Evolutionary conservation across 2,329 filamentous ascomycete species (phyloP).

Genomic region (Neonectria hederae): DNA sequence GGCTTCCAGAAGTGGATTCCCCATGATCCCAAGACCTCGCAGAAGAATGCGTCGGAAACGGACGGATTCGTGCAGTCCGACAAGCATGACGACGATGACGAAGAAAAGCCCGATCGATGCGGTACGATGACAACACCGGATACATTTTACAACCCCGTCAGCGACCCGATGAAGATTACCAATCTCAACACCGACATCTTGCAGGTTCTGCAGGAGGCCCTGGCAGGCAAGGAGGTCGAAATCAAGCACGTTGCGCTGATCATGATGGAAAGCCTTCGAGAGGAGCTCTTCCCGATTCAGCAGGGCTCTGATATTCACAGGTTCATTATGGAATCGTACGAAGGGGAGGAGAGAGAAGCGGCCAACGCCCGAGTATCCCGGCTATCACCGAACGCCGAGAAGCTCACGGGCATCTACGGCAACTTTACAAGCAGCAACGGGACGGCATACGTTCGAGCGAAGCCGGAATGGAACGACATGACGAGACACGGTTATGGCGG

Average conservation of each 20-base stretch:
- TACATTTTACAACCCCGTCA: conserved; percentile 48
- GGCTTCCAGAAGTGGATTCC: conserved; percentile 45
- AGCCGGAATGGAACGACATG: conserved; percentile 36
- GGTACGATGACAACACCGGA: conserved; percentile 28
- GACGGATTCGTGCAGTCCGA: not conserved
- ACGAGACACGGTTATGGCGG: conserved; percentile 46
- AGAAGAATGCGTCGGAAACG: not conserved
- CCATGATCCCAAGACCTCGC: not conserved
- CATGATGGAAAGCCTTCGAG: conserved; percentile 56
- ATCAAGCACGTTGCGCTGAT: conserved; percentile 58
- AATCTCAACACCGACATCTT: conserved; percentile 50
- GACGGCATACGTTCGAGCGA: conserved; percentile 34
- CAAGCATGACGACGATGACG: not conserved
- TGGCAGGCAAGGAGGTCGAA: conserved; percentile 43
- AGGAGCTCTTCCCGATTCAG: conserved; percentile 57
- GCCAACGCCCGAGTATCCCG: conserved; percentile 38
- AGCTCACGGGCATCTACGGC: conserved; percentile 23
- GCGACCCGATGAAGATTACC: conserved; percentile 54
- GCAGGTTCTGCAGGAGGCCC: conserved; percentile 35
- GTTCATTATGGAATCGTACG: conserved; percentile 45
- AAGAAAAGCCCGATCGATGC: conserved; percentile 11
- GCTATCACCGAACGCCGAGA: conserved; percentile 35
- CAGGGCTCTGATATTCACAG: conserved; percentile 51
- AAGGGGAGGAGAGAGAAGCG: conserved; percentile 39
- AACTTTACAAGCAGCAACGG: conserved; percentile 27